A percentile compares a stretch with the other conserved stretches of the same genome.
These are phyloP conservation scores for Mycena polygramma DNA, from an alignment of 768 basidiomycete species.

Conservation along the genomic window DNA sequence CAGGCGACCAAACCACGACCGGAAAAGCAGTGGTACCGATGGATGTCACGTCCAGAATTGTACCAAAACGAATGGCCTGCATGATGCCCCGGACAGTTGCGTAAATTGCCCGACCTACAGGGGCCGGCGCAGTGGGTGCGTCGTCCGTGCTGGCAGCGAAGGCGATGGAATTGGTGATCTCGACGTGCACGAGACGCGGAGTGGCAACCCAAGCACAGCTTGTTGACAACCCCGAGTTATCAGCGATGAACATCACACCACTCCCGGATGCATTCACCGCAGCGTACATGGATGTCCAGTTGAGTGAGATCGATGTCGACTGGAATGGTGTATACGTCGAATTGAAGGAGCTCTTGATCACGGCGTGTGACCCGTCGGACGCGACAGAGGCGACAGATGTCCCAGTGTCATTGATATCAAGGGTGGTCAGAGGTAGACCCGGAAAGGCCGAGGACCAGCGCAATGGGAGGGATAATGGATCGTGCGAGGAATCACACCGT, in stretches of 20 bases:
- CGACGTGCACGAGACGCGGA: constrained; percentile 15
- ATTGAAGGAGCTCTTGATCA: constrained; percentile 18
- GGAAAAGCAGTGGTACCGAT: too few species aligned
- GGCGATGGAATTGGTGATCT: background rate
- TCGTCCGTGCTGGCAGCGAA: background rate
- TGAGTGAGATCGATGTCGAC: constrained; percentile 2
- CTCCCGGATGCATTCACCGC: constrained; percentile 10
- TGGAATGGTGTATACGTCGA: constrained; percentile 8
- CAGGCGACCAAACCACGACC: too few species aligned
- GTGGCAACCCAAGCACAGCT: constrained; percentile 15
- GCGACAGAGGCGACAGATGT: background rate
- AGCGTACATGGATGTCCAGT: background rate
- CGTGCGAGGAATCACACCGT: constrained; percentile 15
- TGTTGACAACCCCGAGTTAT: background rate
- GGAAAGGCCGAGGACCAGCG: constrained; percentile 2
- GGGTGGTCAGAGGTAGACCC: background rate
- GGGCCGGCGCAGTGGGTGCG: background rate
- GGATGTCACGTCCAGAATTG: background rate
- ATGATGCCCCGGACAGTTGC: constrained; percentile 11
- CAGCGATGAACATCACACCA: constrained; percentile 13
- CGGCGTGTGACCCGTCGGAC: background rate
- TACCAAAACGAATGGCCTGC: constrained; percentile 19
- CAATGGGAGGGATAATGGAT: background rate
- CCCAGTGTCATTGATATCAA: background rate
- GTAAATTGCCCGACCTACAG: constrained; percentile 7